Base-by-base conservation (phyloP, 2,329 filamentous ascomycete genomes). In the Aureobasidium melanogenum region DNA sequence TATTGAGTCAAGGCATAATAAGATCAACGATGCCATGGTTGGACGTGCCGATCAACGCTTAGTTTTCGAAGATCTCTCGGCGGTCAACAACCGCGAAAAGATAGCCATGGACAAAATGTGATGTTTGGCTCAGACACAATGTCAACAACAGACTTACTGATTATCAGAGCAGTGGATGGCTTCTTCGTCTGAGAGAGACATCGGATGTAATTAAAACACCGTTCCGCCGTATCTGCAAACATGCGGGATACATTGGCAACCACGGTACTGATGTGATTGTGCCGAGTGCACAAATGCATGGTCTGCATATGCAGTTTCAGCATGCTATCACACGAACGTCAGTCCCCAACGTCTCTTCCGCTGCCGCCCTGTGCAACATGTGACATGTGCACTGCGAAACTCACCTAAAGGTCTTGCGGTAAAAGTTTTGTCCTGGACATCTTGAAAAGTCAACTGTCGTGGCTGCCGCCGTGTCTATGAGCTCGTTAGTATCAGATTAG, bases 271-370 rank as follows among this genome's bases (percentile, higher is more conserved):
- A 82, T 71, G 3, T 85, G 83, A 75, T 97, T 97, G 77, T 93
- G 86, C 3, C 80, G 75, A 5, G 88, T 89, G 72, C 95, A 91
- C 67, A 89, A 87, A 71, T 91, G 88, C 85, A 95, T 92, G 54
- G 84, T 79, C 67, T 94, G 88, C 56, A 91, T 86, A 71, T 96
- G 90, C 57, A 94, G 85, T 72, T 91, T 92, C 78, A 97, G 91
- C 3, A 85, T 77, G 68, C 76, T 79, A 63, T 39, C 36, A 48
- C 32, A 30, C 14, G 26, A 30, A 60, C 28, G 63, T 68, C 63
- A 67, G 64, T 50, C 1, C 39, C 22, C 28, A 57, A 32, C 38
- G 14, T 44, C 41, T 34, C 41, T 32, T 32, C 5, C 30, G n/a
- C 28, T 50, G 19, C 54, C 38, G 82, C 84, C 64, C 77, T 77